Conservation (phyloP, 768 basidiomycete genomes). For the Tulasnella sp. region DNA sequence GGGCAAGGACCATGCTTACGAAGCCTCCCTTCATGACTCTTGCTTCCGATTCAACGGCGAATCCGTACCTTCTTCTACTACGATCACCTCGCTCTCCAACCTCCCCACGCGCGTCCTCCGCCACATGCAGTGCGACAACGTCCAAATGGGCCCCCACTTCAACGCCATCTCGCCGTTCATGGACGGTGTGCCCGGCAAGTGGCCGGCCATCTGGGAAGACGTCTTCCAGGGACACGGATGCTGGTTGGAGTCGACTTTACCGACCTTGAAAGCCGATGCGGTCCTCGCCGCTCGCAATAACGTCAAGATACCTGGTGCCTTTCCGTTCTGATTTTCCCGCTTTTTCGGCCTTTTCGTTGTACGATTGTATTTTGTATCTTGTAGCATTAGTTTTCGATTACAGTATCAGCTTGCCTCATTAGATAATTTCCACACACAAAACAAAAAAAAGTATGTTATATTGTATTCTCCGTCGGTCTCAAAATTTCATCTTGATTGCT, state of each 20-base stretch:
- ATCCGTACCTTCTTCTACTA: background rate
- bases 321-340: background rate
- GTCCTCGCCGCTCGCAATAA: background rate
- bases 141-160: background rate
- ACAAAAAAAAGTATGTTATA: too few species aligned
- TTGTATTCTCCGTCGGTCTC: background rate
- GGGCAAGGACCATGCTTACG: conserved; percentile 10
- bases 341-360: background rate
- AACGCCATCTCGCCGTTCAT: background rate
- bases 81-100: background rate
- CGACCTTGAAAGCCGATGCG: background rate
- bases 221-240: conserved; percentile 5
- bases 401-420: too few species aligned
- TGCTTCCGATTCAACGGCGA: background rate
- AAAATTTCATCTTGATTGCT: background rate
- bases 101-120: background rate
- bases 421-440: background rate
- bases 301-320: background rate
- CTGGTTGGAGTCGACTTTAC: background rate
- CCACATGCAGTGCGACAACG: background rate
- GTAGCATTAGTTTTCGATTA: too few species aligned
- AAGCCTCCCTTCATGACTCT: background rate
- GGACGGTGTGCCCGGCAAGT: conserved; percentile 4
- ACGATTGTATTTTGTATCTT: too few species aligned
- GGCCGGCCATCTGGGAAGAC: conserved; percentile 21